These are phyloP conservation scores for Cryptococcus neoformans DNA, from an alignment of 1,284 basidiomycete species.

Conservation along the genomic window DNA sequence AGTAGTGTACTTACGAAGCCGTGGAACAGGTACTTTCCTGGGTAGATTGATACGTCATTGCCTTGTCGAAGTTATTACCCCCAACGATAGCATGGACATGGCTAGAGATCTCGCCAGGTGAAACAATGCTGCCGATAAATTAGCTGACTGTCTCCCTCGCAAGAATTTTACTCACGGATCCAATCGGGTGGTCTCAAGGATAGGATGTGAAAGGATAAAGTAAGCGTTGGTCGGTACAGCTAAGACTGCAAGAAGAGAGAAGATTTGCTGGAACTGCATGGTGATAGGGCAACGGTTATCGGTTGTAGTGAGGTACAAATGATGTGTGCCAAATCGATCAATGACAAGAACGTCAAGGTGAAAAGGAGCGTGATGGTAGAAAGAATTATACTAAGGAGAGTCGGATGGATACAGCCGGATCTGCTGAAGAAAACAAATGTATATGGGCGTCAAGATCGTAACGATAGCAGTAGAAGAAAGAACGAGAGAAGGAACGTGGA, in stretches of 20 bases:
- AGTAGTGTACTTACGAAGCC: conserved; percentile 11
- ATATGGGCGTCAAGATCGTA: background rate
- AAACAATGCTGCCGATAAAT: conserved; percentile 30
- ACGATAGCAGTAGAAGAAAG: background rate
- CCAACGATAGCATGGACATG: conserved; percentile 49
- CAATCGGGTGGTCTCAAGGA: conserved; percentile 39
- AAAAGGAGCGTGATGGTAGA: background rate
- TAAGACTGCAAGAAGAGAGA: conserved; percentile 21
- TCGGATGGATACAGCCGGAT: background rate
- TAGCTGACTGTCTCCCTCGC: background rate
- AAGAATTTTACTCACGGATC: conserved; percentile 36
- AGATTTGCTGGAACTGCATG: conserved; percentile 11
- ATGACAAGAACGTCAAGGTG: background rate
- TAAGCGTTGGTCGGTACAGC: conserved; percentile 29
- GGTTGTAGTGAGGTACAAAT: conserved; percentile 2
- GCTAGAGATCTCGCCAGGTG: conserved; percentile 31
- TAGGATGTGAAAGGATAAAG: conserved; percentile 42
- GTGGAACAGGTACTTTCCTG: conserved; percentile 47
- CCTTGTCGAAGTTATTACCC: conserved; percentile 47
- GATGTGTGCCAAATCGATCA: background rate
- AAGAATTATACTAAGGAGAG: background rate
- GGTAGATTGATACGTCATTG: conserved; percentile 37
- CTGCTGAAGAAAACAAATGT: background rate
- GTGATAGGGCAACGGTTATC: background rate
- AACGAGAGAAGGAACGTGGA: background rate